phyloP scores from a whole-genome alignment of 2,329 filamentous ascomycete species.

The Nothophaeocryptopus gaeumannii region DNA sequence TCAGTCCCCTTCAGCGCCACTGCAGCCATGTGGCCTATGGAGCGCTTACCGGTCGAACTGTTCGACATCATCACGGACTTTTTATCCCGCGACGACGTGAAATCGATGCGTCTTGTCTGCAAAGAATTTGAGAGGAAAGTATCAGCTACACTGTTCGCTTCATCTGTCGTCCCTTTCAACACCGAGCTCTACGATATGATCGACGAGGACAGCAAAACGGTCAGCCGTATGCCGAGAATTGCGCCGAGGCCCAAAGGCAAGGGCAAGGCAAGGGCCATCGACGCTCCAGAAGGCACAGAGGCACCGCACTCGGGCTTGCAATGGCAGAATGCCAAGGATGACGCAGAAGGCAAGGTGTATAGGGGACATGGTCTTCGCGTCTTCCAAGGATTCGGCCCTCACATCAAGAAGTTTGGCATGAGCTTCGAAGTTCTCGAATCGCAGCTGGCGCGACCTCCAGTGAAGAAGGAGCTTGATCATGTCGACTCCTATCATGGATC shows the following conservation, averaged over 20 bases:
- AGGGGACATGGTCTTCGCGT: slow-evolving; percentile 61
- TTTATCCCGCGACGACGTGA: slow-evolving; percentile 58
- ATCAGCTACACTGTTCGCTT: slow-evolving; percentile 58
- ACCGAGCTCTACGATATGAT: slow-evolving; percentile 60
- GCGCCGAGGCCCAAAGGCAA: slow-evolving; percentile 5
- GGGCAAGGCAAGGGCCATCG: slow-evolving; percentile 18
- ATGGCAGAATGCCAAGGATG: slow-evolving; percentile 42
- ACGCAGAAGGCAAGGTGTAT: slow-evolving; percentile 43
- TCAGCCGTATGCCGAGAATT: slow-evolving; percentile 6
- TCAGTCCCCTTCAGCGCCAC: neutral
- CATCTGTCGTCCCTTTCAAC: slow-evolving; percentile 64
- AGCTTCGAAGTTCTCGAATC: slow-evolving; percentile 65
- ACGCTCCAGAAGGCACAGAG: slow-evolving; percentile 26
- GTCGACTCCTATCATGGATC: slow-evolving; percentile 61
- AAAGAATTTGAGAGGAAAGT: slow-evolving; percentile 58
- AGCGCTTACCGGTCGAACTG: slow-evolving; percentile 58
- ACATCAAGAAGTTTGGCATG: slow-evolving; percentile 64
- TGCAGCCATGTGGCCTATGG: slow-evolving; percentile 38
- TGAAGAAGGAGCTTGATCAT: slow-evolving; percentile 56
- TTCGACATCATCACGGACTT: slow-evolving; percentile 57
- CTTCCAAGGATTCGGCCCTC: slow-evolving; percentile 59
- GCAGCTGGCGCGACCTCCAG: slow-evolving; percentile 49
- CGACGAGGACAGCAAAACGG: slow-evolving; percentile 35
- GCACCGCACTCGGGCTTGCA: slow-evolving; percentile 24
- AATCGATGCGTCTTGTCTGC: slow-evolving; percentile 60